Evolutionary conservation across 108 stramenopile genomes (phyloP), one percentile per base, ranked within the genome.

Genomic region (Cyclotella baltica): DNA sequence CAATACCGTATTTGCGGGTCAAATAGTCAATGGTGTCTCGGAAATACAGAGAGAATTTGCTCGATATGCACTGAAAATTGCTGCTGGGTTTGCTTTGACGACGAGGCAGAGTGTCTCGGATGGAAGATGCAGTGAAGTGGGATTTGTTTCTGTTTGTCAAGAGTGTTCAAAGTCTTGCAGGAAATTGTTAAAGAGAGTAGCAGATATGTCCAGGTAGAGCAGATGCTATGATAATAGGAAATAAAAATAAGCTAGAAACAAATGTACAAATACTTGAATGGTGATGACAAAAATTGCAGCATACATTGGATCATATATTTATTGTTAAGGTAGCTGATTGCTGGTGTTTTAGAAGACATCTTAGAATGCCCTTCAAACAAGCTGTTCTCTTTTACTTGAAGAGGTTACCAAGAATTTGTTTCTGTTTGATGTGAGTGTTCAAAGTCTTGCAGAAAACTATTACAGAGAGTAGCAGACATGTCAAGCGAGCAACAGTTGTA

Each of bases 381-480:
- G n/a, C n/a, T n/a, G n/a, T n/a, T n/a, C n/a, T n/a, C n/a, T n/a
- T n/a, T n/a, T n/a, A n/a, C n/a, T n/a, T n/a, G n/a, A n/a, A n/a
- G n/a, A n/a, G n/a, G n/a, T n/a, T n/a, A n/a, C n/a, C n/a, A n/a
- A n/a, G 61, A 4, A 4, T 62, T 62, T 37, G 15, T 4, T 34
- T 10, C 35, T 4, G n/a, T 62, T 62, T 34, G 35, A 28, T 4
- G 28, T 4, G 25, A 62, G 4, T 62, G 28, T n/a, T 62, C 61
- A 18, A 34, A 62, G 19, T 4, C 28, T 13, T 62, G 61, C 19
- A 4, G 27, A 4, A n/a, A 36, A 25, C 15, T 62, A n/a, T n/a
- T 62, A 37, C 61, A 62, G 36, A 37, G n/a, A 29, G 61, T 37
- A 57, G 23, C 56, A 57, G 40, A 43, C 40, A 11, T 43, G 40